phyloP scores from a whole-genome alignment of 2,329 filamentous ascomycete species.

The Samsoniella hepiali region DNA sequence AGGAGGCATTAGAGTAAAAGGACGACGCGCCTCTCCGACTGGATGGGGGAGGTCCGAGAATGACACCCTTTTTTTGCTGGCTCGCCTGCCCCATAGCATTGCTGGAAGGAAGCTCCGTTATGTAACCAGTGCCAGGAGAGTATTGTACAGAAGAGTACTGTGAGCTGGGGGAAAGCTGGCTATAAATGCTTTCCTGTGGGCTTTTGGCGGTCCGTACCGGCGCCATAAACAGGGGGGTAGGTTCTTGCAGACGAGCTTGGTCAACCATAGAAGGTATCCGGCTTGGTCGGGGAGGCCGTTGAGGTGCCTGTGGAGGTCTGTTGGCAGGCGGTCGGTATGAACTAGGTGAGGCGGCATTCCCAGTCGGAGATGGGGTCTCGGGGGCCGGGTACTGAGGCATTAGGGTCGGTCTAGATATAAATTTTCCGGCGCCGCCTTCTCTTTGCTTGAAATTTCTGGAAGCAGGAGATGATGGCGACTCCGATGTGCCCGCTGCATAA shows the following conservation, averaged over 20 bases:
- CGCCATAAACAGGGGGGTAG: conserved; percentile 47
- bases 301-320: conserved; percentile 48
- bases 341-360: conserved; percentile 33
- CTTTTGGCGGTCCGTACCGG: conserved; percentile 33
- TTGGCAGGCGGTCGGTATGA: conserved; percentile 51
- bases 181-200: conserved; percentile 30
- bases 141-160: conserved; percentile 28
- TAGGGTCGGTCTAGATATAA: conserved; percentile 53
- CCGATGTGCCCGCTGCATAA: not conserved
- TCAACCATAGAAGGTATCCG: conserved; percentile 58
- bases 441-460: conserved; percentile 19
- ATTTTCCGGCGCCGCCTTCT: conserved; percentile 28
- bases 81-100: conserved; percentile 26
- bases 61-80: conserved; percentile 47
- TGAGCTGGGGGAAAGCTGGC: not conserved
- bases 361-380: conserved; percentile 36
- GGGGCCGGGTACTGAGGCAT: conserved; percentile 55
- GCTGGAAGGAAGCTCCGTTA: conserved; percentile 57
- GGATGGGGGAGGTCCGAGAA: conserved; percentile 58
- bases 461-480: conserved; percentile 13
- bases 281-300: conserved; percentile 58
- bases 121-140: conserved; percentile 46
- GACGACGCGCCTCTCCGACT: conserved; percentile 59
- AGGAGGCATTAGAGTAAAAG: conserved; percentile 63
- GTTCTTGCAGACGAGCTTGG: conserved; percentile 53